Base-by-base conservation (phyloP, 768 basidiomycete species). In the Suillus tomentosus region DNA sequence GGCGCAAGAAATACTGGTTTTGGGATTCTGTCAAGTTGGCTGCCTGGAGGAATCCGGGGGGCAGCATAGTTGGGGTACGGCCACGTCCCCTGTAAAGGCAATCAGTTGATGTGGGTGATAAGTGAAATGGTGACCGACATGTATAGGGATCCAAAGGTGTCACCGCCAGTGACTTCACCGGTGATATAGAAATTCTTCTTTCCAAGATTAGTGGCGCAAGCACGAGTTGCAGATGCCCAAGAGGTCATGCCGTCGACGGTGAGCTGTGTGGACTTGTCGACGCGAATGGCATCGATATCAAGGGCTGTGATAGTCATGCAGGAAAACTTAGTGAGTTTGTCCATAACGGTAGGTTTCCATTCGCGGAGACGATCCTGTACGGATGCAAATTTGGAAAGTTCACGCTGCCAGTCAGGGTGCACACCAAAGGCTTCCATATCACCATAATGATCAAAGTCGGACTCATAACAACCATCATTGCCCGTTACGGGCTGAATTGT, bases 351-450 rank as follows among this genome's bases (percentile, higher is more conserved):
- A 0, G 92, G 87, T 27, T 87, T 85, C 95, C 95, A 97, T 80
- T 97, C 95, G 53, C 95, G 85, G 43, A 96, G 86, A 84, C 95
- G 92, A 75, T 97, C 95, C 73, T 97, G 95, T 4, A 96, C 95
- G 63, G 95, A 96, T 43, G 95, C 94, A 76, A 96, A 96, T 73
- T 97, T 97, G 68, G 94, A 87, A 24, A 97, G 80, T 75, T 97
- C 92, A 83, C 95, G 95, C 72, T 96, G 86, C 91, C 88, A 95
- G 78, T 94, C 90, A 53, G 91, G 92, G 77, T 94, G 92, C 37
- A 97, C 95, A 89, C 95, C 95, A 73, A 96, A 96, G 67, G 95
- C 95, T 76, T 97, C 95, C 87, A 94, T 94, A 78, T 97, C 95
- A 66, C 95, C 95, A 69, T 91, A 97, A 65, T 96, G 95, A 77